Evolutionary conservation across 2,329 filamentous ascomycete species (phyloP).

Genomic region (Curvularia verruculosa): DNA sequence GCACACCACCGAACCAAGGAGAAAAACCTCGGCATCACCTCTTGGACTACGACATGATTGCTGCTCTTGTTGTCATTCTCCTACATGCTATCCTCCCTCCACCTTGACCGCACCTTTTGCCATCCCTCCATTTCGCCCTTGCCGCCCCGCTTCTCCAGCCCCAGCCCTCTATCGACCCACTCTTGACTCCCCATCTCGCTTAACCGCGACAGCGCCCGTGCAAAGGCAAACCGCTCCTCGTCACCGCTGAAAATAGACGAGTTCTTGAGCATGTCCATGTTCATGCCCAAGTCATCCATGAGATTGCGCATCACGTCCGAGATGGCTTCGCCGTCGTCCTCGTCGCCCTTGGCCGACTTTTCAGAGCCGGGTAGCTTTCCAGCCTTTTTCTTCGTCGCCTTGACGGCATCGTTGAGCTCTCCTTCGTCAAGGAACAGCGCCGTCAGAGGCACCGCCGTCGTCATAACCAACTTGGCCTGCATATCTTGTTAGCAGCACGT

Average conservation of each 20-base stretch:
- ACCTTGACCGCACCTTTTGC: conserved; percentile 68
- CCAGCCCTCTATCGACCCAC: conserved; percentile 84
- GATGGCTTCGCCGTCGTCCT: conserved; percentile 58
- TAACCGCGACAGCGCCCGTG: conserved; percentile 80
- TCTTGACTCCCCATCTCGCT: conserved; percentile 93
- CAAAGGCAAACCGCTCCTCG: conserved; percentile 96
- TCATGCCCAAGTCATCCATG: conserved; percentile 87
- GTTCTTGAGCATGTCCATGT: conserved; percentile 82
- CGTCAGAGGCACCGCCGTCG: conserved; percentile 80
- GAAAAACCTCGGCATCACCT: neutral
- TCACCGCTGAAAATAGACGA: conserved; percentile 90
- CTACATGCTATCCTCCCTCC: conserved; percentile 59
- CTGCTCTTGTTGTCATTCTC: neutral
- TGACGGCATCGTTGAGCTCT: conserved; percentile 55
- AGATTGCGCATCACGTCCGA: conserved; percentile 76
- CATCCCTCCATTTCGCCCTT: conserved; percentile 69
- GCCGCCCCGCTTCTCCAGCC: conserved; percentile 68
- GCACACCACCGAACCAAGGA: neutral
- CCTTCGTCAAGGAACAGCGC: conserved; percentile 80
- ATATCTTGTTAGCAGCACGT: conserved; percentile 4
- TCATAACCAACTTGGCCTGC: conserved; percentile 93
- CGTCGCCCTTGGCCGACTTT: conserved; percentile 31
- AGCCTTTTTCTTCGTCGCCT: conserved; percentile 45
- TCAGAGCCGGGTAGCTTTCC: conserved; percentile 47
- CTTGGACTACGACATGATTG: neutral